Evolutionary conservation across 805 yeast genomes (phyloP).

Genomic region (Saccharomycopsis fodiens): DNA sequence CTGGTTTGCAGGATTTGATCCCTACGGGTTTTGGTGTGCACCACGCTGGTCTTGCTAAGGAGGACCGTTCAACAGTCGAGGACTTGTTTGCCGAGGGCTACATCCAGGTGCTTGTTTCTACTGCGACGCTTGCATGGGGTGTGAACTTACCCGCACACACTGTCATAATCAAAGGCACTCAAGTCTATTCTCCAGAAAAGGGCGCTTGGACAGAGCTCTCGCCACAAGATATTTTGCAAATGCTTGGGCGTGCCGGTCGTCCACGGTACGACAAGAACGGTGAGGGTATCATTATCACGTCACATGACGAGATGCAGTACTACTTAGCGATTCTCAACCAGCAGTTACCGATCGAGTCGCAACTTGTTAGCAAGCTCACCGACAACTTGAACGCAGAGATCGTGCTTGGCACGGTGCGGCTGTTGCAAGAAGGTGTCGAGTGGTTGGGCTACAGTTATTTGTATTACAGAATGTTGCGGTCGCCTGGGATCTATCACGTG

Average conservation of each 20-base stretch:
- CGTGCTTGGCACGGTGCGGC: constrained; percentile 58
- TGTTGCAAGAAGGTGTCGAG: constrained; percentile 56
- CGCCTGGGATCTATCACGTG: constrained; percentile 71
- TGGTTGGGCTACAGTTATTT: constrained; percentile 82
- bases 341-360: constrained; percentile 89
- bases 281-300: constrained; percentile 87
- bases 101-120: constrained; percentile 74
- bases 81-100: constrained; percentile 86
- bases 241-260: constrained; percentile 98
- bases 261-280: constrained; percentile 91
- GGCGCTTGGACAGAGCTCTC: constrained; percentile 89
- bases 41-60: constrained; percentile 78
- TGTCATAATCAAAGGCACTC: constrained; percentile 89
- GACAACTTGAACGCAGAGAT: constrained; percentile 85
- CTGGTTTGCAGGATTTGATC: constrained; percentile 49
- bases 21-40: constrained; percentile 80
- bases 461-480: constrained; percentile 65
- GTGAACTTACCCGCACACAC: constrained; percentile 94
- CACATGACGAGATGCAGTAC: constrained; percentile 78
- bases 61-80: constrained; percentile 72
- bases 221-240: constrained; percentile 90
- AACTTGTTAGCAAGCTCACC: constrained; percentile 58
- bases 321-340: constrained; percentile 87
- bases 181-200: constrained; percentile 82
- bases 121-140: constrained; percentile 97